A percentile compares a stretch with the other conserved stretches of the same genome.
Conservation (phyloP, 2,329 filamentous ascomycete genomes). For the Herpotrichia juniperi region DNA sequence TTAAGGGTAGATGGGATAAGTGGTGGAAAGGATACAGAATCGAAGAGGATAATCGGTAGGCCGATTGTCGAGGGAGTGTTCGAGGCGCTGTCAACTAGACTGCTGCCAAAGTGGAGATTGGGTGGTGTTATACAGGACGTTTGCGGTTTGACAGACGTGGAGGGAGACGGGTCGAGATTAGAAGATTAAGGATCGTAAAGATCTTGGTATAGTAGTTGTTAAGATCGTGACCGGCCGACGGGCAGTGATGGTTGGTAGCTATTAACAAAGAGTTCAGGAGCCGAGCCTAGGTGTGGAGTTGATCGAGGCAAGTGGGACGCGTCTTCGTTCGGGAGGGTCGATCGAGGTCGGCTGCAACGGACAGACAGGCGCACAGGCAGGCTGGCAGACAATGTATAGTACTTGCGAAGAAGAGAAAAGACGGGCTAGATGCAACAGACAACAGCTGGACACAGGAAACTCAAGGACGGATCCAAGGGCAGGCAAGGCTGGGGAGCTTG, state of each 20-base stretch:
- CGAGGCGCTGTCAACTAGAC: conserved; percentile 13
- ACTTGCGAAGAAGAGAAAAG: conserved; percentile 10
- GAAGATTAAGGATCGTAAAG: conserved; percentile 48
- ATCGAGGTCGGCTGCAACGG: conserved; percentile 12
- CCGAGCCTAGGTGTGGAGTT: conserved; percentile 13
- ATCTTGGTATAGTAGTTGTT: conserved; percentile 34
- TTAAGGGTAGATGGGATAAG: conserved; percentile 26
- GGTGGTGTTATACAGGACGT: conserved; percentile 25
- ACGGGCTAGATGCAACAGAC: neutral
- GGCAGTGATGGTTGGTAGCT: conserved; percentile 41
- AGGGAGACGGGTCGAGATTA: conserved; percentile 35
- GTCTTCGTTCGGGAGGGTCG: conserved; percentile 19
- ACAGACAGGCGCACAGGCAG: conserved; percentile 13
- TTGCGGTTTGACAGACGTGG: conserved; percentile 29
- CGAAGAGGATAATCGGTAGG: conserved; percentile 28
- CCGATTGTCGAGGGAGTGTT: conserved; percentile 29
- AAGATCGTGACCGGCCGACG: conserved; percentile 44
- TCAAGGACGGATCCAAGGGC: conserved; percentile 32
- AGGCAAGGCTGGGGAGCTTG: conserved; percentile 14
- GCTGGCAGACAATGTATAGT: conserved; percentile 16
- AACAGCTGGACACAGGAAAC: conserved; percentile 30
- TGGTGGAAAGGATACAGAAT: conserved; percentile 40
- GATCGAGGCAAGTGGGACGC: conserved; percentile 18
- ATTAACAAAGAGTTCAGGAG: conserved; percentile 41
- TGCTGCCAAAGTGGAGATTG: conserved; percentile 14